Base-by-base conservation (phyloP, 441 rosid genomes). In the Metrosideros polymorpha region DNA sequence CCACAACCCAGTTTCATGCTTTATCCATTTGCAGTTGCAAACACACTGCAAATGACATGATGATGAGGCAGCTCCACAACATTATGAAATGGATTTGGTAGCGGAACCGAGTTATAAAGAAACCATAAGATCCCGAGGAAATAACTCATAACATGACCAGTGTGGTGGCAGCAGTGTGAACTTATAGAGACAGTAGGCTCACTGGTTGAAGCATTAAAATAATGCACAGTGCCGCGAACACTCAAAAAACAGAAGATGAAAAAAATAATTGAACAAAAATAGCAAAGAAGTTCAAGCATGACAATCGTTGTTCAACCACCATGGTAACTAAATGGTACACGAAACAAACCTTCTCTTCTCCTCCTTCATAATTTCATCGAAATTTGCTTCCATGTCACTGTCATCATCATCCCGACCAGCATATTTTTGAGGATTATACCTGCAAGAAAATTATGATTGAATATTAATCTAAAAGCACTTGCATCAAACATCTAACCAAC, bases 321-420 rank as follows among this genome's bases (percentile, higher is more conserved):
- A 50, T 12, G 57, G 59, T 77, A n/a, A 84, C n/a, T 45, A 27
- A 85, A 71, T 82, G 22, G 42, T 42, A 43, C 29, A 57, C 39
- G 82, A 43, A 56, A 84, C 94, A 43, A 86, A 97, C 99, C 99
- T 97, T 87, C 92, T 82, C 83, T 83, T 91, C 89, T 96, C 99
- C 89, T 97, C 99, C 89, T 35, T 85, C 94, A 90, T 82, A 82
- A 95, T 95, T 85, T 95, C 99, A 0, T 94, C 99, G 63, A 89
- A 97, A 87, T 91, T 91, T 43, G 97, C 98, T 90, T 96, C 99
- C 99, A 96, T 97, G 92, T 93, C 92, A 86, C 93, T 89, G 87
- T 90, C 96, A 84, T 93, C 93, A 14, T 93, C 94, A 71, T 89
- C 94, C 53, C 87, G 87, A 53, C 85, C 90, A 29, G 92, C 90